Evolutionary conservation across 208 protist genomes (phyloP).

Genomic region (Plasmodiophora brassicae): DNA sequence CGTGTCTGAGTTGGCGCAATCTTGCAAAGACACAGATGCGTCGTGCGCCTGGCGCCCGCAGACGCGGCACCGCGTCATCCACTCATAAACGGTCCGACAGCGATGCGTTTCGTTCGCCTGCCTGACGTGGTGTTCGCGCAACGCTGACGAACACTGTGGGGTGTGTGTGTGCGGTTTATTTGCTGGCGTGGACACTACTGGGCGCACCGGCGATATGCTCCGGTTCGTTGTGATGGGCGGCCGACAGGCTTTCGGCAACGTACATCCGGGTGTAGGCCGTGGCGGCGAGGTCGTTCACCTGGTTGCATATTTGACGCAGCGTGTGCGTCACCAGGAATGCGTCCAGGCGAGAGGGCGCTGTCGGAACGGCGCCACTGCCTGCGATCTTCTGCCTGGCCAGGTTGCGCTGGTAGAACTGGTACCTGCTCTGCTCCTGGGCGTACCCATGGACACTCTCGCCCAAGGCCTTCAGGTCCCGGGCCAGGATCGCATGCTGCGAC

Average conservation of each 20-base stretch:
- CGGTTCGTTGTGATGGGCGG: too few species aligned
- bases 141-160: too few species aligned
- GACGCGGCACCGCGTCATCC: too few species aligned
- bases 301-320: slow-evolving; percentile 4
- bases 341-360: not conserved
- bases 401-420: not conserved
- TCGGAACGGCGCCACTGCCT: not conserved
- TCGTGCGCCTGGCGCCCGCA: too few species aligned
- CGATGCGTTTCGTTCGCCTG: too few species aligned
- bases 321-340: slow-evolving; percentile 18
- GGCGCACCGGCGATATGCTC: too few species aligned
- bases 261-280: not conserved
- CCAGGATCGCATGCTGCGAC: not conserved
- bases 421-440: slow-evolving; percentile 27
- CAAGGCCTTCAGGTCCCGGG: not conserved
- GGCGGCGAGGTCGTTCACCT: not conserved
- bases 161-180: too few species aligned
- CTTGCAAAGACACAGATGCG: too few species aligned
- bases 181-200: too few species aligned
- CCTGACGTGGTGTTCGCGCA: too few species aligned
- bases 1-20: too few species aligned
- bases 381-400: not conserved
- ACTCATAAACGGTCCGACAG: too few species aligned
- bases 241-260: not conserved
- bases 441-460: not conserved